A percentile compares a stretch with the other conserved stretches of the same genome.
These are phyloP conservation scores for Leptographium flavum DNA, from an alignment of 2,329 filamentous ascomycete species.

Conservation along the genomic window DNA sequence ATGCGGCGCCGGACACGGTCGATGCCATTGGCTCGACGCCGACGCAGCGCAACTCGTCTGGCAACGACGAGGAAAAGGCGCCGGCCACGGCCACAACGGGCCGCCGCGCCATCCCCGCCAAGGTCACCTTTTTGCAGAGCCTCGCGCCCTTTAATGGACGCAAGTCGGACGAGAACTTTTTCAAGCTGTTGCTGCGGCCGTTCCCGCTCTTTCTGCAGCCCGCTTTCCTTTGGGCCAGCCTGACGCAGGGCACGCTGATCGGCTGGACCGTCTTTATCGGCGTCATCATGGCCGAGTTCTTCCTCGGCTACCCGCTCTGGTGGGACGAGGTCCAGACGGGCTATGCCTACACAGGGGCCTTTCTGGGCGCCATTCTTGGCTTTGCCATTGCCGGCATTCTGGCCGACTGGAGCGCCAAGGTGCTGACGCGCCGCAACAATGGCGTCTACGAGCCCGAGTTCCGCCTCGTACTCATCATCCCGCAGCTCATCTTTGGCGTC, in stretches of 20 bases:
- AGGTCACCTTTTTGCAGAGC: slow-evolving; percentile 45
- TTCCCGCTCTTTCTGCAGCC: slow-evolving; percentile 76
- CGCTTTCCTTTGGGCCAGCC: slow-evolving; percentile 62
- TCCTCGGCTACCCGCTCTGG: slow-evolving; percentile 66
- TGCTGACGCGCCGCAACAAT: slow-evolving; percentile 58
- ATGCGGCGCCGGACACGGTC: not conserved
- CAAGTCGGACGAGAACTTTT: slow-evolving; percentile 64
- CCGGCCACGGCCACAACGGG: not conserved
- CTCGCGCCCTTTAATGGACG: slow-evolving; percentile 65
- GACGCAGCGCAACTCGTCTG: slow-evolving; percentile 2
- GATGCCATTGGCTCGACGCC: not conserved
- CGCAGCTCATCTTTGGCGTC: slow-evolving; percentile 64
- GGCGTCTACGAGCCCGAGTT: slow-evolving; percentile 90
- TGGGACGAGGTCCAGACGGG: slow-evolving; percentile 71
- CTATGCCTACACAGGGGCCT: slow-evolving; percentile 77
- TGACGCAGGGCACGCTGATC: slow-evolving; percentile 81
- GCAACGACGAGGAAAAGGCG: slow-evolving; percentile 8
- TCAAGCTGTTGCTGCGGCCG: slow-evolving; percentile 51
- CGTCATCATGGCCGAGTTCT: slow-evolving; percentile 68
- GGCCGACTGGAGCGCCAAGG: slow-evolving; percentile 56
- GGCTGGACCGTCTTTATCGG: slow-evolving; percentile 93
- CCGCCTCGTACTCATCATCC: slow-evolving; percentile 66
- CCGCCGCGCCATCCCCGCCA: slow-evolving; percentile 18
- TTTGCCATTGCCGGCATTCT: slow-evolving; percentile 62
- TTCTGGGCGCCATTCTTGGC: slow-evolving; percentile 67